These are phyloP conservation scores for Lactarius hatsudake DNA, from an alignment of 768 basidiomycete genomes.

Conservation along the genomic window DNA sequence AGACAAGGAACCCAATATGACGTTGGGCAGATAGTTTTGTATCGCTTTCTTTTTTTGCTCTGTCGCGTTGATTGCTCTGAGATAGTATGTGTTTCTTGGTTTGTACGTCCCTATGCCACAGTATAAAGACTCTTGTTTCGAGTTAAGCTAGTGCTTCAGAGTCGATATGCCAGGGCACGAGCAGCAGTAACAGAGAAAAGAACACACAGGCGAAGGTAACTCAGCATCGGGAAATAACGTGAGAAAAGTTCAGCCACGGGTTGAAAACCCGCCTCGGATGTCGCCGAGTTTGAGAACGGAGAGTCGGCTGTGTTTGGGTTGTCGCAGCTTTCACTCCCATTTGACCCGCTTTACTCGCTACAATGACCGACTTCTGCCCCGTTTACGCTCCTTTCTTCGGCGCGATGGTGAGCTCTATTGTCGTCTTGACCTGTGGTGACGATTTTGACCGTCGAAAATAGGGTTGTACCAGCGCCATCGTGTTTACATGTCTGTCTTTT, in stretches of 20 bases:
- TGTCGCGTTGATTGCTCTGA: not conserved
- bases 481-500: constrained; percentile 84
- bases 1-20: not conserved
- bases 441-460: constrained; percentile 33
- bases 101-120: not conserved
- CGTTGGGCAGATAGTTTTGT: not conserved
- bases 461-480: constrained; percentile 96
- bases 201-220: too few species aligned
- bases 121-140: not conserved
- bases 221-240: not conserved
- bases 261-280: not conserved
- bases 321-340: not conserved
- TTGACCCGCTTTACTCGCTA: not conserved
- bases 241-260: not conserved
- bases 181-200: too few species aligned
- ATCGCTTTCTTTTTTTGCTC: not conserved
- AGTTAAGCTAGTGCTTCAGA: not conserved
- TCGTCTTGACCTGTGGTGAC: not conserved
- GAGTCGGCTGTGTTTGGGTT: not conserved
- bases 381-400: constrained; percentile 99
- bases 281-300: not conserved
- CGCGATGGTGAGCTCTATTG: constrained; percentile 68
- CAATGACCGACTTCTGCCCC: constrained; percentile 80
- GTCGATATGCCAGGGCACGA: not conserved
- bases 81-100: not conserved